Conservation (phyloP, 306 rosid species). For the Prunus davidiana region DNA sequence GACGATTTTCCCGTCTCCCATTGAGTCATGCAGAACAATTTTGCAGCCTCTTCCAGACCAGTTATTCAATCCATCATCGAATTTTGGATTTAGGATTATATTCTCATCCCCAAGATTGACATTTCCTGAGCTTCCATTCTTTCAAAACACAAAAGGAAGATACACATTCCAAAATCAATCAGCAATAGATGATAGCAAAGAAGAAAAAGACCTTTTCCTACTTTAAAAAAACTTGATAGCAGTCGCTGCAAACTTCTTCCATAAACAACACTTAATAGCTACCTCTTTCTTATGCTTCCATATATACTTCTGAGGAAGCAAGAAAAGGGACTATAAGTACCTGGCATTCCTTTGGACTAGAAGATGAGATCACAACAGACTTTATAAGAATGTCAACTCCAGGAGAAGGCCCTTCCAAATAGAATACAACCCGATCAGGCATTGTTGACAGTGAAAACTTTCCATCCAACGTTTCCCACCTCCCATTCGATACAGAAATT, state of each 20-base stretch:
- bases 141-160: conserved; percentile 6
- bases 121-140: conserved; percentile 37
- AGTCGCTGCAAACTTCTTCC: background rate
- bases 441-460: conserved; percentile 55
- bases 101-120: conserved; percentile 44
- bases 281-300: background rate
- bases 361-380: conserved; percentile 56
- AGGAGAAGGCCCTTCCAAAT: conserved; percentile 91
- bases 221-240: background rate
- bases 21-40: conserved; percentile 64
- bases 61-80: conserved; percentile 77
- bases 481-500: conserved; percentile 56
- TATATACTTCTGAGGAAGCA: background rate
- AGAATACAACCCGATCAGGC: conserved; percentile 62
- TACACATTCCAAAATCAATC: conserved; percentile 16
- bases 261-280: background rate
- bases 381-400: conserved; percentile 68
- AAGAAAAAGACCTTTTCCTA: background rate
- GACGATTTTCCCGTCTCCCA: conserved; percentile 71
- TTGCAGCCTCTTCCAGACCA: conserved; percentile 98
- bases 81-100: conserved; percentile 60
- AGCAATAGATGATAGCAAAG: background rate
- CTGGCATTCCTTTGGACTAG: conserved; percentile 39
- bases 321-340: conserved; percentile 22
- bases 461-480: conserved; percentile 82